Conservation (phyloP, 768 basidiomycete species). For the Fibroporia radiculosa region DNA sequence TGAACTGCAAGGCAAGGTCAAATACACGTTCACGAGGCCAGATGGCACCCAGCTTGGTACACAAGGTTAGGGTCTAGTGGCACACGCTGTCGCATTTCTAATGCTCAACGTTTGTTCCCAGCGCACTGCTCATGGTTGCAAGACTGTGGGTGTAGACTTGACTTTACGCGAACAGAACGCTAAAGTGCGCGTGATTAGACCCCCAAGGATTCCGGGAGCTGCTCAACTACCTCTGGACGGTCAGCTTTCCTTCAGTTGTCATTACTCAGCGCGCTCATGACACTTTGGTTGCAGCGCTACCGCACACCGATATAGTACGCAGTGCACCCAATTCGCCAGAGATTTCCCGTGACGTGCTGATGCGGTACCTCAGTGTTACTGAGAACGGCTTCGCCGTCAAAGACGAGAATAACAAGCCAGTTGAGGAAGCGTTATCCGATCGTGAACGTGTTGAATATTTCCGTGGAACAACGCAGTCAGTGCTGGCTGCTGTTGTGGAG, state of each 20-base stretch:
- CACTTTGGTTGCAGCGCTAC: conserved; percentile 28
- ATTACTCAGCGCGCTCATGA: not conserved
- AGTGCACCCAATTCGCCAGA: not conserved
- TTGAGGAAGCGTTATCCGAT: conserved; percentile 48
- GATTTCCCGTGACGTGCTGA: not conserved
- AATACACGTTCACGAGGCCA: conserved; percentile 61
- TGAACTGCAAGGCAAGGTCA: conserved; percentile 60
- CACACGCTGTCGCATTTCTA: not conserved
- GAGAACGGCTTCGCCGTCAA: conserved; percentile 72
- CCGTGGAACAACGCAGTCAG: conserved; percentile 44
- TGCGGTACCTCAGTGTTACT: conserved; percentile 40
- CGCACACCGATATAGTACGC: conserved; percentile 48
- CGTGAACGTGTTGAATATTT: conserved; percentile 63
- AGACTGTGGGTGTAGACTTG: conserved; percentile 37
- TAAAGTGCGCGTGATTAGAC: conserved; percentile 38
- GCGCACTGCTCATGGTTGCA: conserved; percentile 63
- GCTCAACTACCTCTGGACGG: conserved; percentile 66
- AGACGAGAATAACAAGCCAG: conserved; percentile 45
- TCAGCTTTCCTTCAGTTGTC: conserved; percentile 17
- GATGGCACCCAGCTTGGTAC: conserved; percentile 61
- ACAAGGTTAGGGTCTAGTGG: conserved; percentile 39
- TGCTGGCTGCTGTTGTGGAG: conserved; percentile 50
- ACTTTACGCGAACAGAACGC: not conserved
- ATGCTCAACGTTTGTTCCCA: conserved; percentile 11
- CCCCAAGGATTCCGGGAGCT: conserved; percentile 64